Conservation (phyloP, 345 rosid species). For the Lagerstroemia speciosa region DNA sequence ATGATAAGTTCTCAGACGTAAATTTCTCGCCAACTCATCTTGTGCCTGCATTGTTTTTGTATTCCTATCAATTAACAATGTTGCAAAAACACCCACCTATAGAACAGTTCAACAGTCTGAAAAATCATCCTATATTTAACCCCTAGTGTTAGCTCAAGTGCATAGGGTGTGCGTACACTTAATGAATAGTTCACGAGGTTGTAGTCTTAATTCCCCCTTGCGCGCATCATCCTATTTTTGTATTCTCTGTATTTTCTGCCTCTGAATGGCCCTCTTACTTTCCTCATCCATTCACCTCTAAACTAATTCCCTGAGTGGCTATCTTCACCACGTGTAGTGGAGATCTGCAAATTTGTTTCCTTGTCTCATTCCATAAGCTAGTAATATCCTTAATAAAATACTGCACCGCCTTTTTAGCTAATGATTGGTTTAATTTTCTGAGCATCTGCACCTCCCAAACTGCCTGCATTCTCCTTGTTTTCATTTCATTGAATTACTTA, state of each 20-base stretch:
- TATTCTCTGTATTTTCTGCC: background rate
- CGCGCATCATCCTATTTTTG: background rate
- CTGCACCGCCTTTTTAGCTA: background rate
- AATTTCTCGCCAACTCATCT: slow-evolving; percentile 5
- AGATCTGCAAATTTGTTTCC: background rate
- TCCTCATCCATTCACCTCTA: background rate
- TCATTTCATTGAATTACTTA: background rate
- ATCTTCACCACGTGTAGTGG: background rate
- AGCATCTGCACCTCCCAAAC: background rate
- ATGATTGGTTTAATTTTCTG: background rate
- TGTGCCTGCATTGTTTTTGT: background rate
- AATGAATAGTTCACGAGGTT: no score
- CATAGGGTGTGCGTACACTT: no score
- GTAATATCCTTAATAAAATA: background rate
- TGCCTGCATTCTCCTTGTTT: background rate
- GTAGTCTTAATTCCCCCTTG: no score
- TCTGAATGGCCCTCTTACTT: background rate
- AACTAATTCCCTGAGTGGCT: no score
- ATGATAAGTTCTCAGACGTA: slow-evolving; percentile 53
- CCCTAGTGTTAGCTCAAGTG: no score
- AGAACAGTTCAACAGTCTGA: no score
- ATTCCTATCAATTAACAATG: background rate
- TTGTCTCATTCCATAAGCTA: background rate
- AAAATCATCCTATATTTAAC: no score
- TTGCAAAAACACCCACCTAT: background rate